Evolutionary conservation across 257 asterid species (phyloP), one percentile per base, ranked within the genome.

Genomic region (Plectranthus barbatus): DNA sequence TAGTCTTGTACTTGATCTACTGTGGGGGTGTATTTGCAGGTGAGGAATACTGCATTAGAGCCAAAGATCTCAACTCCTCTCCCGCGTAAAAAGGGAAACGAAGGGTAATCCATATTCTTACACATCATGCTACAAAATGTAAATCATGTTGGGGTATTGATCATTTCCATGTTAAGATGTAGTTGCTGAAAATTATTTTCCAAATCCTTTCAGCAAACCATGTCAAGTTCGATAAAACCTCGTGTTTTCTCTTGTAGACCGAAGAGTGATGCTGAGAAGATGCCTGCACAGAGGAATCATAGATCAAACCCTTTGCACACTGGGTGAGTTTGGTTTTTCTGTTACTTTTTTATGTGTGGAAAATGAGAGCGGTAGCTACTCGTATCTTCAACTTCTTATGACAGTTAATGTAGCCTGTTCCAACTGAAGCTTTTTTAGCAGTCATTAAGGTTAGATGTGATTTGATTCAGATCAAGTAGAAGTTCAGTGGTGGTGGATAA

Each of bases 21-120:
- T n/a, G n/a, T n/a, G n/a, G n/a, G n/a, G n/a, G n/a, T n/a, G n/a
- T n/a, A n/a, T n/a, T 45, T 26, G 72, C 78, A 90, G 97, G 83
- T 64, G 47, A 60, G 73, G 34, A 37, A 78, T 37, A 54, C 79
- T 31, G 76, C 58, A 62, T 36, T 62, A 4, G 76, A 71, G 78
- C 72, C 74, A 33, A 83, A 82, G 78, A 62, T 67, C 55, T 56
- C 84, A 40, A 37, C 77, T 67, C 60, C 79, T 54, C 64, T 36
- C 40, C 59, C 80, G 42, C 81, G 70, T 36, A 69, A 47, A 39
- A 84, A 79, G 64, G 81, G 76, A 77, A 85, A 77, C 20, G 76
- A 72, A 56, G 81, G 95, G 96, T 87, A 82, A 77, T 67, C 24
- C 53, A 29, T 70, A 15, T 37, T 63, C 53, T 47, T 19, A 41